Evolutionary conservation across 805 yeast genomes (phyloP), one percentile per base, ranked within the genome.

Genomic region (Suhomyces pyralidae): DNA sequence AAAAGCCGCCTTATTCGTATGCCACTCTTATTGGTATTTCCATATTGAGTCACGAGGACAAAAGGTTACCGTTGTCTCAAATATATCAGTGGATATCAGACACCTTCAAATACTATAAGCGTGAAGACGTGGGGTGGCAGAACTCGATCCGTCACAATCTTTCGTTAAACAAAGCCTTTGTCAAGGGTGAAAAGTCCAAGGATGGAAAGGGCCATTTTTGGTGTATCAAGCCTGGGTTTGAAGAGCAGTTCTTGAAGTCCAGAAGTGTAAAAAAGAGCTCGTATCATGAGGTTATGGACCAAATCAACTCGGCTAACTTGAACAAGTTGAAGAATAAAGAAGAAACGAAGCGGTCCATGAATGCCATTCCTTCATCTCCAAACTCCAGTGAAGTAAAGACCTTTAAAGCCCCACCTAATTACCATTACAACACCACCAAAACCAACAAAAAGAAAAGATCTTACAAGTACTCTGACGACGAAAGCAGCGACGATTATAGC

Each of bases 21-120:
- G 99, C 99, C 3, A 86, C 91, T 49, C 78, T 93, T 54, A 93
- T 93, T 57, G 97, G 97, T 1, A 85, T 93, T 86, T 93, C 98
- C 1, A 88, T 93, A 47, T 73, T 93, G 58, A 82, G 94, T 55
- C 84, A 96, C n/a, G 84, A 85, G 1, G 76, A 74, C 28, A 72
- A 70, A 53, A 64, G 65, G 50, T 67, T 75, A 52, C 74, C 79
- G 3, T 63, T 75, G 43, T 71, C 77, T 7, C 97, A 90, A 63
- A 94, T 93, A 42, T 93, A 93, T 73, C 79, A 77, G 60, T 93
- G 99, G 99, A 94, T 93, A 44, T 83, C 94, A 7, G 84, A 83
- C 45, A 87, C 96, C 36, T 93, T 92, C 68, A 81, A 78, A 56
- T 93, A 86, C 66, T 94, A 94, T 70, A 83, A 85, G 57, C 83